These are phyloP conservation scores for Sclerotinia borealis DNA, from an alignment of 2,329 filamentous ascomycete genomes.

Conservation along the genomic window DNA sequence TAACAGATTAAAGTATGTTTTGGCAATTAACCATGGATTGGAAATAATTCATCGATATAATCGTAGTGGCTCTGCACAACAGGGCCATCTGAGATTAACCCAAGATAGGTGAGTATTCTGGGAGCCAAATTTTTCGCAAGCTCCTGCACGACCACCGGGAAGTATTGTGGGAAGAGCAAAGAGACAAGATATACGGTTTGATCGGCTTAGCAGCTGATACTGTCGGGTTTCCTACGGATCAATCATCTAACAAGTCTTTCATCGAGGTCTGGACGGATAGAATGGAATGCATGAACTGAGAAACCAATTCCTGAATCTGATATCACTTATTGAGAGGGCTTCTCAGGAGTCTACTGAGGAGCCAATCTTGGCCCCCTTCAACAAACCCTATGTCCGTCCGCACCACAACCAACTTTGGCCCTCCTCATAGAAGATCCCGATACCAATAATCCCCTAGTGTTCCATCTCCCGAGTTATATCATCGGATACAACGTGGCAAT, in stretches of 20 bases:
- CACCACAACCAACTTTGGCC: neutral
- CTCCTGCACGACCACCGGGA: slow-evolving; percentile 23
- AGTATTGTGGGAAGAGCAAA: slow-evolving; percentile 25
- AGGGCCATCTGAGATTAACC: slow-evolving; percentile 19
- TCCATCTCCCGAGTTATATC: neutral
- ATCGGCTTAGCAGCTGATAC: slow-evolving; percentile 27
- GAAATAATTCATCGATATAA: slow-evolving; percentile 5
- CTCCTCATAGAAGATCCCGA: neutral
- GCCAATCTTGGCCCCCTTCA: neutral
- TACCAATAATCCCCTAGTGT: neutral
- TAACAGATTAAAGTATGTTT: slow-evolving; percentile 23
- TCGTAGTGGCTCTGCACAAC: neutral
- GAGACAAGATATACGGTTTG: slow-evolving; percentile 31
- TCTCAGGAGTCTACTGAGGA: neutral
- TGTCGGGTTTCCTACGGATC: slow-evolving; percentile 25
- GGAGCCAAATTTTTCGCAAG: slow-evolving; percentile 13
- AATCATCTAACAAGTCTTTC: slow-evolving; percentile 23
- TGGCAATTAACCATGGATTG: slow-evolving; percentile 10
- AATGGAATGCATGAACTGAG: slow-evolving; percentile 25
- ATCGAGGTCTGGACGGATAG: slow-evolving; percentile 29
- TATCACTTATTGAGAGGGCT: neutral
- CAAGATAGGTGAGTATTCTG: slow-evolving; percentile 12
- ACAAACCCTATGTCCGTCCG: neutral
- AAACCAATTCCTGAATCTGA: too few species aligned
- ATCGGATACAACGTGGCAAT: neutral